Percentiles rank a stretch among this genome's conserved stretches.
These are phyloP conservation scores for Blastocystis sp. DNA, from an alignment of 352 stramenopile species.

Conservation along the genomic window DNA sequence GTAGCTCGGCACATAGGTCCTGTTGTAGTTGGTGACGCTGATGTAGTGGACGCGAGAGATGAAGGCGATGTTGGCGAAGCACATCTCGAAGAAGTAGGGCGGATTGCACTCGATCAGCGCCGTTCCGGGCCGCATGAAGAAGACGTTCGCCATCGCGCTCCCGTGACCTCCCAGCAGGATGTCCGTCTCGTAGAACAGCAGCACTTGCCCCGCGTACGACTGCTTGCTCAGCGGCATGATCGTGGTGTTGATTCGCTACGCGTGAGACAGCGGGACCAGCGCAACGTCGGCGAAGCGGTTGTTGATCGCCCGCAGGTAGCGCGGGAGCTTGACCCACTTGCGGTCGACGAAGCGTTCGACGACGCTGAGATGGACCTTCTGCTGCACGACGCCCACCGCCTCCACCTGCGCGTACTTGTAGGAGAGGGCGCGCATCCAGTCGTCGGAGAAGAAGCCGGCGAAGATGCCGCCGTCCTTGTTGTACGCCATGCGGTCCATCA, in stretches of 20 bases:
- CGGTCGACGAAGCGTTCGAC: not conserved
- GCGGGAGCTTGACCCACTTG: not conserved
- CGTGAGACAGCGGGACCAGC: not conserved
- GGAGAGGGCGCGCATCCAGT: constrained; percentile 50
- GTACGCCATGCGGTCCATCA: constrained; percentile 50
- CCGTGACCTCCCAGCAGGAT: constrained; percentile 46
- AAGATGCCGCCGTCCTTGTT: constrained; percentile 58
- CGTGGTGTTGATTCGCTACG: constrained; percentile 17
- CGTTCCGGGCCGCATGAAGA: constrained; percentile 27
- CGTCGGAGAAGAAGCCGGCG: constrained; percentile 31
- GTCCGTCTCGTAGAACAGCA: constrained; percentile 42
- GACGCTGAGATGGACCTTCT: not conserved
- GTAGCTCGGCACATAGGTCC: not conserved
- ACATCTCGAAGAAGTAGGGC: constrained; percentile 65
- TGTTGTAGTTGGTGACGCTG: constrained; percentile 29
- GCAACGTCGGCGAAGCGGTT: not conserved
- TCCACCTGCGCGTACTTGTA: constrained; percentile 14
- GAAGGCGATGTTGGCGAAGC: constrained; percentile 37
- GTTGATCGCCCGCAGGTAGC: constrained; percentile 26
- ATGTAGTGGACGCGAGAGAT: constrained; percentile 56
- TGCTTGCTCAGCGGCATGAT: not conserved
- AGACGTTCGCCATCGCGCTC: constrained; percentile 31
- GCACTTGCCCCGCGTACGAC: constrained; percentile 12
- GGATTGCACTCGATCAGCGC: constrained; percentile 54
- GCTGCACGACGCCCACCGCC: not conserved